Base-by-base conservation (phyloP, 2,329 filamentous ascomycete genomes). In the Colletotrichum cuscutae region DNA sequence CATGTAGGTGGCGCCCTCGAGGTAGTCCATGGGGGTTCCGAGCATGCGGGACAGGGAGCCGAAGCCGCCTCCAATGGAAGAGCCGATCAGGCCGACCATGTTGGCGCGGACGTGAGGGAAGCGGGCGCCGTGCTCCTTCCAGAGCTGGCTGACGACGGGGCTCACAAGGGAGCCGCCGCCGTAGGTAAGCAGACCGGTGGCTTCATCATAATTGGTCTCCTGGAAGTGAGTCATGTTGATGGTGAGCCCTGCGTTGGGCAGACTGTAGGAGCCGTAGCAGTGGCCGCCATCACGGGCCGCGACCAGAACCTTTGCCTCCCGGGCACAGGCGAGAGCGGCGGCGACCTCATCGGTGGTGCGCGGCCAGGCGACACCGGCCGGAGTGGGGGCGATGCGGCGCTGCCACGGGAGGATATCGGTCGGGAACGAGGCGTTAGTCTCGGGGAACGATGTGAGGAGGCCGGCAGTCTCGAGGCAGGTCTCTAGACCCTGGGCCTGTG, bases 41-140 rank as follows among this genome's bases (percentile, higher is more conserved):
- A 71, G 68, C 54, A 74, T 63, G 37, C 73, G 71, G 26, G 71
- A 71, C 4, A 73, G 68, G 11, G 71, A 71, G 49, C 73, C 73
- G 61, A 65, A 75, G 59, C 73, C 73, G 30, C 73, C 73, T 5
- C 73, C 73, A 56, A 75, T 74, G 57, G 62, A 68, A 52, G 59
- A 65, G n/a, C 73, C 73, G 12, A 52, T 42, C 8, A 74, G 67
- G 5, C 73, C 73, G 22, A 75, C 73, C 49, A 71, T 67, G 15
- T 73, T 66, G 49, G 71, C 73, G 28, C 71, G 73, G 26, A 74
- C 73, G 71, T 75, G 73, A 46, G 73, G 73, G 49, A 75, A 74
- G 12, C 72, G 73, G 5, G 62, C 63, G 54, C 71, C 71, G 37
- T 75, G 71, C 52, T 70, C 60, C 9, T 71, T 65, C 73, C 73